phyloP scores from a whole-genome alignment of 176 grass and related monocot species.

The Oropetium thomaeum region DNA sequence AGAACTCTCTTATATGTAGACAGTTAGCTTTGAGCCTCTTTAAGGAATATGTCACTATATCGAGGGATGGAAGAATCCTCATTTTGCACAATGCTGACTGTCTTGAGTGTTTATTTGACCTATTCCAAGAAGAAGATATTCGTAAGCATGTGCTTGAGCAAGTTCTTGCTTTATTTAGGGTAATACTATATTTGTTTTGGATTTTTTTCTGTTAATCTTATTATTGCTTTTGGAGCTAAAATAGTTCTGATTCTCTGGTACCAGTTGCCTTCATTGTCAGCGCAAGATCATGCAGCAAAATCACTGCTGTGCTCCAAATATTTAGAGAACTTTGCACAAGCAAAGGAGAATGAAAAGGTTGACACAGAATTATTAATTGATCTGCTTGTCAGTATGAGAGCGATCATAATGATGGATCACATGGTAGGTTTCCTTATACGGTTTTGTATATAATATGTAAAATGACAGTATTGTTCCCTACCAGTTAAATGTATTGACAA shows the following conservation, averaged over 20 bases:
- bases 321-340: conserved; percentile 77
- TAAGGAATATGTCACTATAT: conserved; percentile 70
- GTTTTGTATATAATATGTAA: conserved; percentile 16
- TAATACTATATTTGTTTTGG: conserved; percentile 35
- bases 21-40: conserved; percentile 81
- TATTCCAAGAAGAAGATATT: conserved; percentile 91
- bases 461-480: conserved; percentile 17
- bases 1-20: conserved; percentile 51
- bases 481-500: conserved; percentile 28
- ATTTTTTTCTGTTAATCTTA: conserved; percentile 9
- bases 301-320: conserved; percentile 82
- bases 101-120: conserved; percentile 79
- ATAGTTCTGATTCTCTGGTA: conserved; percentile 35
- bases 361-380: conserved; percentile 74
- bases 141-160: conserved; percentile 73
- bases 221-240: conserved; percentile 37
- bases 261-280: conserved; percentile 67
- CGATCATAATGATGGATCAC: conserved; percentile 77
- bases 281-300: conserved; percentile 78
- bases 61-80: conserved; percentile 50
- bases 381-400: conserved; percentile 85
- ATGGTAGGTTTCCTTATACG: conserved; percentile 43
- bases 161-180: conserved; percentile 85
- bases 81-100: conserved; percentile 74
- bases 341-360: conserved; percentile 73